Conservation (phyloP, 106 monocot species). For the Phalaenopsis aphrodite region DNA sequence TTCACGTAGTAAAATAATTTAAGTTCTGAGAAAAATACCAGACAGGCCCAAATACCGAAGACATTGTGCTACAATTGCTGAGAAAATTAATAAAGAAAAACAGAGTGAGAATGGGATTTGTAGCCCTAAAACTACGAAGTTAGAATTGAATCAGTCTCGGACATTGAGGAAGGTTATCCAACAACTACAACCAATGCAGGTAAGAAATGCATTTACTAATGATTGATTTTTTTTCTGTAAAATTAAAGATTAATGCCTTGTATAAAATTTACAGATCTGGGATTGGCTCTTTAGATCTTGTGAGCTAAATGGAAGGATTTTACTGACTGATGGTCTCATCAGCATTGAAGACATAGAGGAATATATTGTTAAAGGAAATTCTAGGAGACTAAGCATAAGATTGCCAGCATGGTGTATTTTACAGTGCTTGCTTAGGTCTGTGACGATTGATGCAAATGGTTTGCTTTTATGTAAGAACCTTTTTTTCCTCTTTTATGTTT, state of each 20-base stretch:
- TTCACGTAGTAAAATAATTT: neutral
- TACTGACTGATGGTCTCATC: slow-evolving; percentile 64
- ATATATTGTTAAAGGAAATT: slow-evolving; percentile 46
- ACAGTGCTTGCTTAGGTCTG: slow-evolving; percentile 64
- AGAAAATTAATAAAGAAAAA: slow-evolving; percentile 14
- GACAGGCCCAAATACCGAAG: slow-evolving; percentile 79
- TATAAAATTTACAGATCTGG: slow-evolving; percentile 52
- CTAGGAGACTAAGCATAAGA: slow-evolving; percentile 63
- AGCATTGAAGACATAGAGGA: slow-evolving; percentile 51
- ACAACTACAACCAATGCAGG: slow-evolving; percentile 68
- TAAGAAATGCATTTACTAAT: slow-evolving; percentile 11
- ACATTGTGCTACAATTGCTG: slow-evolving; percentile 9
- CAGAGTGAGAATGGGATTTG: slow-evolving; percentile 8
- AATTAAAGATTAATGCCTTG: neutral
- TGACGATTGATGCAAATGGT: slow-evolving; percentile 48
- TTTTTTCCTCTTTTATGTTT: neutral
- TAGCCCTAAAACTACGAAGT: neutral
- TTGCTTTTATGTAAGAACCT: slow-evolving; percentile 53
- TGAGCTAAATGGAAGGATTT: slow-evolving; percentile 61
- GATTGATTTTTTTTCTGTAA: neutral
- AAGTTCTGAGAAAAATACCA: slow-evolving; percentile 24
- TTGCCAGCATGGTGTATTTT: slow-evolving; percentile 87
- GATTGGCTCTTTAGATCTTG: slow-evolving; percentile 95
- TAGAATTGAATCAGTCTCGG: slow-evolving; percentile 22
- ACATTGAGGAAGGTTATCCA: slow-evolving; percentile 49